Percentiles rank a stretch among this genome's conserved stretches.
phyloP scores from a whole-genome alignment of 441 rosid species.

The Populus hybrid region DNA sequence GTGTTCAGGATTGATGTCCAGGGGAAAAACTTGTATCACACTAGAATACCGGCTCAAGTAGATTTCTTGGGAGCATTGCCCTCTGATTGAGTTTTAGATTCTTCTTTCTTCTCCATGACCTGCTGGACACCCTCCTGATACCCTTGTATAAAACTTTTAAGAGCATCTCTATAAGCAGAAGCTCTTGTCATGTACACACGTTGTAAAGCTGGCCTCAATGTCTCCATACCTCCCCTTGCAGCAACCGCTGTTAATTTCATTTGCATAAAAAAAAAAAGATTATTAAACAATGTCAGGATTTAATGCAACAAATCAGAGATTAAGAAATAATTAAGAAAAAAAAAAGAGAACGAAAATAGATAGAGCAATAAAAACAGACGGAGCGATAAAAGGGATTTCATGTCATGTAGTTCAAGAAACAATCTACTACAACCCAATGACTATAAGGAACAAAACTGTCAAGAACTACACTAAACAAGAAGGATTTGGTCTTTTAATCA shows the following conservation, averaged over 20 bases:
- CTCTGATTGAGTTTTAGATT: constrained; percentile 38
- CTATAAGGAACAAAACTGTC: not conserved
- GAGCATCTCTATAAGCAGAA: constrained; percentile 81
- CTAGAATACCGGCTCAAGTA: constrained; percentile 21
- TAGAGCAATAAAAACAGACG: not conserved
- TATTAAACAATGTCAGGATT: constrained; percentile 8
- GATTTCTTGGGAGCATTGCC: constrained; percentile 37
- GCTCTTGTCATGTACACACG: constrained; percentile 84
- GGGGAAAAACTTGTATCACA: constrained; percentile 10
- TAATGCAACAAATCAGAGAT: constrained; percentile 2
- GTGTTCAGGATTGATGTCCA: constrained; percentile 2
- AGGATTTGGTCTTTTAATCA: not conserved
- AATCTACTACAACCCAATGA: too few species aligned
- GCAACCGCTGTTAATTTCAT: constrained; percentile 59
- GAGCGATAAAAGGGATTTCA: not conserved
- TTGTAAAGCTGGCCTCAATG: constrained; percentile 84
- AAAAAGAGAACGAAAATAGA: not conserved
- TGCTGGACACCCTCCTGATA: constrained; percentile 83
- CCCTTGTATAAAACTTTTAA: constrained; percentile 69
- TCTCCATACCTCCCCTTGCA: constrained; percentile 94
- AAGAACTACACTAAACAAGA: not conserved
- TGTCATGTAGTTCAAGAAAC: too few species aligned
- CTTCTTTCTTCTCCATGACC: constrained; percentile 61
- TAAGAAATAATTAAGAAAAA: too few species aligned
- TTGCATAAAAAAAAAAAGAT: not conserved